Conservation (phyloP, 2,329 filamentous ascomycete species). For the Talaromyces funiculosus region DNA sequence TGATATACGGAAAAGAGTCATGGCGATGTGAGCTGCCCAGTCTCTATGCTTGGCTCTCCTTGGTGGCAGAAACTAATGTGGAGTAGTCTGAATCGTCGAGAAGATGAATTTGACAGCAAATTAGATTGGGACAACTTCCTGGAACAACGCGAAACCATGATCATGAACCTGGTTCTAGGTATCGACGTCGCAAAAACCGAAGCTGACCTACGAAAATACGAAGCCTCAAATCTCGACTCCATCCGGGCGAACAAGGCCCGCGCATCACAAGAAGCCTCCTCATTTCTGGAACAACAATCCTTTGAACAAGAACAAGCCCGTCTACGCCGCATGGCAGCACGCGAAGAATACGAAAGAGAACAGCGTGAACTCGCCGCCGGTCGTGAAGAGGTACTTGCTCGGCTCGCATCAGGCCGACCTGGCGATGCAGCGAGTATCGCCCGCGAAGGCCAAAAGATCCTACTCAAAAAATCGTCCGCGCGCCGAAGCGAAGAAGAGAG, state of each 20-base stretch:
- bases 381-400: constrained; percentile 64
- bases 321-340: constrained; percentile 57
- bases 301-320: constrained; percentile 63
- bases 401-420: constrained; percentile 57
- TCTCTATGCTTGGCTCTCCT: too few relatives aligned
- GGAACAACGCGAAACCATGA: constrained; percentile 83
- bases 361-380: constrained; percentile 58
- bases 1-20: constrained; percentile 77
- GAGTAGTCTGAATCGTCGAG: constrained; percentile 70
- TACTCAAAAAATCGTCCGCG: constrained; percentile 66
- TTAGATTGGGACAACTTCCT: constrained; percentile 89
- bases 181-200: constrained; percentile 61
- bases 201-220: constrained; percentile 60
- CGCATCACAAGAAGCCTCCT: constrained; percentile 44
- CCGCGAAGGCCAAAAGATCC: constrained; percentile 52
- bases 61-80: background rate
- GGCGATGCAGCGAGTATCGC: constrained; percentile 54
- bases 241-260: constrained; percentile 48
- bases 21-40: constrained; percentile 42
- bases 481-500: constrained; percentile 50
- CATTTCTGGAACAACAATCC: constrained; percentile 43
- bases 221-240: constrained; percentile 61
- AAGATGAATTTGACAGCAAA: constrained; percentile 86
- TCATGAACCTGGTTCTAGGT: constrained; percentile 77
- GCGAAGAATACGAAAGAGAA: constrained; percentile 66